phyloP scores from a whole-genome alignment of 768 basidiomycete species.

The Leccinum uliginosum region DNA sequence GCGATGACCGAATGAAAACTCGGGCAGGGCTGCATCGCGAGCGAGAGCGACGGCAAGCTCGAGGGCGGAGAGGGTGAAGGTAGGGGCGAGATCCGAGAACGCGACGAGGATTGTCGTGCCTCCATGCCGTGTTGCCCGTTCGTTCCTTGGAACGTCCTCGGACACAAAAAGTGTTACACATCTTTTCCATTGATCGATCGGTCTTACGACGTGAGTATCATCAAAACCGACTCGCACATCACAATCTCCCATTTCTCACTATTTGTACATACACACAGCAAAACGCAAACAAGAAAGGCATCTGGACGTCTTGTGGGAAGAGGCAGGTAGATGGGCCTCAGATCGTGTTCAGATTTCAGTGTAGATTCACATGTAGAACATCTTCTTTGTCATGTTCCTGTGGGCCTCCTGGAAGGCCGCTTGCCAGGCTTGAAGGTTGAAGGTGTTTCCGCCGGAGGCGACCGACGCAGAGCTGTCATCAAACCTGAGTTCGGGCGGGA shows the following conservation, averaged over 20 bases:
- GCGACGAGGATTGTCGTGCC: background rate
- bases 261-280: constrained; percentile 33
- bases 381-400: constrained; percentile 24
- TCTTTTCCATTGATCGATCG: constrained; percentile 34
- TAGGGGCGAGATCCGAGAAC: background rate
- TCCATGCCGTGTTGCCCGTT: background rate
- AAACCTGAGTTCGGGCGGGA: constrained; percentile 33
- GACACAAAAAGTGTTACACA: background rate
- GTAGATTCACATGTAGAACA: constrained; percentile 33
- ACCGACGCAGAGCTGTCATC: constrained; percentile 38
- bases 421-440: constrained; percentile 31
- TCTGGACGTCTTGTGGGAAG: constrained; percentile 64
- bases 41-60: too few relatives aligned
- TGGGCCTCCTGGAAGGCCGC: constrained; percentile 32
- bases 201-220: constrained; percentile 70
- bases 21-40: too few relatives aligned
- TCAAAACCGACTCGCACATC: background rate
- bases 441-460: constrained; percentile 20
- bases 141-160: background rate
- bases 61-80: background rate
- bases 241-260: background rate
- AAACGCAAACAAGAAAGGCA: constrained; percentile 60
- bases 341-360: constrained; percentile 15
- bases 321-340: constrained; percentile 44
- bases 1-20: too few relatives aligned